Evolutionary conservation across 352 stramenopile genomes (phyloP), one percentile per base, ranked within the genome.

Genomic region (Globisporangium lucens): DNA sequence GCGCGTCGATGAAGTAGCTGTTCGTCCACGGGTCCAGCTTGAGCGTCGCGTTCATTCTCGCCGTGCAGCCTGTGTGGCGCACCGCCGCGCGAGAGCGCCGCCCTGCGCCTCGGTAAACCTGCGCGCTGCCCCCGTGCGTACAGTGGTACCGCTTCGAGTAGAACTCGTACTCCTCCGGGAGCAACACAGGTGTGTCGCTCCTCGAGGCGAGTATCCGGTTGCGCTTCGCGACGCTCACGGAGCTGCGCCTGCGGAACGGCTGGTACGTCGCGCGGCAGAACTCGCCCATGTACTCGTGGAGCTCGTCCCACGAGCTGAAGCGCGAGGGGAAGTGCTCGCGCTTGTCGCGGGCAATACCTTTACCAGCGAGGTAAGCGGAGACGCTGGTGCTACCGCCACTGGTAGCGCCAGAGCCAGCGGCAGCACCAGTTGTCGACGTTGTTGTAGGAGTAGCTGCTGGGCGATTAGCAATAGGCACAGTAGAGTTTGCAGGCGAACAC

Each of bases 161-260:
- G 51, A 61, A 61, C n/a, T 30, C 51, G 12, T 33, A 17, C 24
- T 7, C 8, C 38, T 46, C 41, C 6, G 41, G 41, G 24, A 57
- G 52, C 52, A 30, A 13, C 24, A 20, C 4, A 13, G 24, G 24
- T 13, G 13, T 36, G 24, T 17, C 12, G 1, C 52, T 36, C 75
- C 3, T 82, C 75, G 15, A 81, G 81, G 3, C 60, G 58, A 1
- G 67, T 12, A 73, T 41, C 89, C 61, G 10, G 78, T 57, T 57
- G 52, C 52, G 52, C 13, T 30, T 29, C 24, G 52, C 52, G 8
- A 57, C 52, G 24, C 30, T 36, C 52, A 57, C 52, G 24, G 52
- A 57, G 24, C 52, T 30, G 13, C 52, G 52, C 52, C 24, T 57
- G 24, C 52, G 24, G 52, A 57, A 57, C 15, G 52, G 24, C 52